Evolutionary conservation across 2,329 filamentous ascomycete genomes (phyloP).

Genomic region (Scedosporium apiospermum): DNA sequence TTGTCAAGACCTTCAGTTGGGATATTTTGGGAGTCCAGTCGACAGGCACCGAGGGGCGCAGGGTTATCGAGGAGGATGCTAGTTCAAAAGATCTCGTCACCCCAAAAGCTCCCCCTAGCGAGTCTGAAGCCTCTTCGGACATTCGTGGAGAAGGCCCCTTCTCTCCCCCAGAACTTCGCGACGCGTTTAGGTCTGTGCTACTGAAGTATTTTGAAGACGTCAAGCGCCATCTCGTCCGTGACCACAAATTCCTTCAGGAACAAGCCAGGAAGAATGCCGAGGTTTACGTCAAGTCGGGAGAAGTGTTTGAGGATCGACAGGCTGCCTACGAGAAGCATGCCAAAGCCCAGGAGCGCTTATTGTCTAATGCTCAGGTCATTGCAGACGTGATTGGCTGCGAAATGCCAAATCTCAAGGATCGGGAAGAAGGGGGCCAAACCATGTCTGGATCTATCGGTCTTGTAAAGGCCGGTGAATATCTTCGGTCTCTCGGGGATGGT

Average conservation of each 20-base stretch:
- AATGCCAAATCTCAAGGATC: conserved; percentile 87
- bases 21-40: conserved; percentile 79
- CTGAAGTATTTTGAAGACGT: conserved; percentile 88
- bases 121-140: conserved; percentile 10
- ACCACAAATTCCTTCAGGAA: conserved; percentile 78
- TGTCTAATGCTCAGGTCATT: conserved; percentile 82
- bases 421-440: conserved; percentile 57
- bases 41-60: conserved; percentile 66
- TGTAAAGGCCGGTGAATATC: conserved; percentile 87
- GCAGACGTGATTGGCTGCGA: conserved; percentile 82
- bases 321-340: conserved; percentile 90
- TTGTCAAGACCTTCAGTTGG: conserved; percentile 95
- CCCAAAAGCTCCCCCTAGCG: conserved; percentile 8
- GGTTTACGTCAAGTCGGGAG: conserved; percentile 95
- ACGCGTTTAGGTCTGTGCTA: conserved; percentile 78
- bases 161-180: conserved; percentile 64
- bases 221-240: conserved; percentile 76
- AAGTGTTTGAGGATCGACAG: conserved; percentile 96
- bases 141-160: conserved; percentile 60
- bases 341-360: conserved; percentile 83
- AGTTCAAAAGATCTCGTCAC: conserved; percentile 35
- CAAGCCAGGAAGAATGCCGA: conserved; percentile 94
- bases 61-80: conserved; percentile 74
- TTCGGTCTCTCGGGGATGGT: conserved; percentile 81
- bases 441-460: conserved; percentile 77